Base-by-base conservation (phyloP, 352 stramenopile genomes). In the Phytophthora crassamura region DNA sequence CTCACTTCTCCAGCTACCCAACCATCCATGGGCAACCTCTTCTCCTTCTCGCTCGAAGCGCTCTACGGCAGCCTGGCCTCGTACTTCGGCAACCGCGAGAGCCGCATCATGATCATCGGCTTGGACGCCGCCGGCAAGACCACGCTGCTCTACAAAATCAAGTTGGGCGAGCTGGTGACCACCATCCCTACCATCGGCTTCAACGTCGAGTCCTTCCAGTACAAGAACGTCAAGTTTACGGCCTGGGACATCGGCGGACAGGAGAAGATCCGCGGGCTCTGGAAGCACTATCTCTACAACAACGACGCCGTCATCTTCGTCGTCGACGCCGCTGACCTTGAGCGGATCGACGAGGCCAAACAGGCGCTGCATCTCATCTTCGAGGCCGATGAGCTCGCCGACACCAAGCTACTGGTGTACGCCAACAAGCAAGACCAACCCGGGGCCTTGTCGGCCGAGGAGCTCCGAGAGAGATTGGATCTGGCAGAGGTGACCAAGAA, bases 81-180 rank as follows among this genome's bases (percentile, higher is more conserved):
- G 10, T 85, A 64, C 60, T 84, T 72, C 34, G 25, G 66, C 48
- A 65, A 72, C 70, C 70, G 62, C 28, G 62, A 82, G 39, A 78
- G 69, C 20, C 75, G 74, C 69, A 78, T 85, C 56, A 63, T 98
- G 48, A 98, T 99, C 77, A 83, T 97, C n/a, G 90, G 90, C 1
- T 80, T 98, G 11, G 96, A 99, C 77, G 94, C 90, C 20, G 97
- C 95, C 18, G 96, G 96, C 72, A 99, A 99, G 83, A 99, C 97
- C 1, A 99, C 97, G 32, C 96, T 99, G 63, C 86, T 98, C 9
- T 93, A 97, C 78, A 84, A 87, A 52, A 81, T 97, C 59, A 92
- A 97, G 60, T 67, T 96, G 22, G 84, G 81, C 10, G 81, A 93
- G 45, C 18, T 79, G 5, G 58, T 95, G 20, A 83, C 72, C 3